Percentiles rank a stretch among this genome's conserved stretches.
phyloP scores from a whole-genome alignment of 2,329 filamentous ascomycete genomes.

The Rugonectria rugulosa region DNA sequence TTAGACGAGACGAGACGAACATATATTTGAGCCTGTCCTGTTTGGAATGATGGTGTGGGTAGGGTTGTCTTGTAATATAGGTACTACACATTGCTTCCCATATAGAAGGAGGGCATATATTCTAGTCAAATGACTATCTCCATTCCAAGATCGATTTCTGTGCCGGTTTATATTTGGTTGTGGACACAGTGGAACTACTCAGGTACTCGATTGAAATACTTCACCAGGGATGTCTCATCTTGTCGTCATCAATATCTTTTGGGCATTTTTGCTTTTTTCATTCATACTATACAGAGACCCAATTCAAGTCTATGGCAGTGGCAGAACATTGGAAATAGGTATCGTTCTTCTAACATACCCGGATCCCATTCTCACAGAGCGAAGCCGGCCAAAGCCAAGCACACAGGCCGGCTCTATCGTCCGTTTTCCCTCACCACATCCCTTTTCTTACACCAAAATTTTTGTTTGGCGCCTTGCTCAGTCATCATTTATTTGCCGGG shows the following conservation, averaged over 20 bases:
- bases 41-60: too few relatives aligned
- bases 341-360: constrained; percentile 31
- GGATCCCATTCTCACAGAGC: constrained; percentile 7
- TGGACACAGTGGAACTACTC: too few relatives aligned
- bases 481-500: constrained; percentile 61
- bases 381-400: constrained; percentile 17
- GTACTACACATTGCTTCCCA: too few relatives aligned
- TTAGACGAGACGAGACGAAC: too few relatives aligned
- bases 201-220: too few relatives aligned
- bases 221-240: neutral
- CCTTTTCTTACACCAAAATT: constrained; percentile 16
- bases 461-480: constrained; percentile 7
- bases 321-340: constrained; percentile 38
- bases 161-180: too few relatives aligned
- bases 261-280: constrained; percentile 35
- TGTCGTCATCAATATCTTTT: constrained; percentile 9
- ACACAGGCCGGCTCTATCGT: constrained; percentile 10
- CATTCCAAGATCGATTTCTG: too few relatives aligned
- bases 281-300: constrained; percentile 46
- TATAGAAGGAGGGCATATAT: too few relatives aligned
- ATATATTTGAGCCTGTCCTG: too few relatives aligned
- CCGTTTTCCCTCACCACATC: constrained; percentile 20
- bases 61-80: too few relatives aligned
- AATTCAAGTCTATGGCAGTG: constrained; percentile 44
- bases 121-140: too few relatives aligned